Evolutionary conservation across 805 yeast species (phyloP), one percentile per base, ranked within the genome.

Genomic region (Yarrowia keelungensis): DNA sequence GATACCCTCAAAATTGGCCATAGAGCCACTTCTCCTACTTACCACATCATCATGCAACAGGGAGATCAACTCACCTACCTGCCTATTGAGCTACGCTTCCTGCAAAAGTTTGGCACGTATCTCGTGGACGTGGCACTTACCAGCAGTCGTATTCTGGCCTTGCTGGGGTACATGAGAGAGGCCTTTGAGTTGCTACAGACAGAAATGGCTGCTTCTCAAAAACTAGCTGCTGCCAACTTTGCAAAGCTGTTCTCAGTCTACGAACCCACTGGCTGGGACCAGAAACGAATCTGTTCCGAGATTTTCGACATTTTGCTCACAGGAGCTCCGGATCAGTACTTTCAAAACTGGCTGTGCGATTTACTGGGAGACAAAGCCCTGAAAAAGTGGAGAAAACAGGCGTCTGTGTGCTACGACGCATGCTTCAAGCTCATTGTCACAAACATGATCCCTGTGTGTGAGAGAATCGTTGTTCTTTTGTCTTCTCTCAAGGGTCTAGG

Each of bases 351-450:
- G 82, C 79, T 87, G 77, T 77, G 83, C 4, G 86, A 86, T 70
- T 84, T 83, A 71, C 76, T 86, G 50, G 88, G 88, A 0, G 89
- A 86, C 70, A 75, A 87, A 59, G 88, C 87, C 3, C 76, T 83
- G 49, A 83, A 82, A 69, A 77, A 83, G 69, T 81, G 88, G 80
- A 73, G 76, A 2, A 80, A 81, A 62, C 67, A 80, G 22, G 86
- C 86, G 0, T 79, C 77, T 54, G 73, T 79, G 5, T 77, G 80
- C 11, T 86, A 81, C 74, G 88, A 85, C 42, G 73, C 74, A 35
- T 74, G 81, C 0, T 73, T 85, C 68, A 81, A 81, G 64, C 71
- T 75, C 5, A 68, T 82, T 1, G 86, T 83, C 72, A 80, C 83
- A 43, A 81, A 80, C 53, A 54, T 85, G 19, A 79, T 86, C 8